These are phyloP conservation scores for Amanita jacksonii DNA, from an alignment of 768 basidiomycete species.

Conservation along the genomic window DNA sequence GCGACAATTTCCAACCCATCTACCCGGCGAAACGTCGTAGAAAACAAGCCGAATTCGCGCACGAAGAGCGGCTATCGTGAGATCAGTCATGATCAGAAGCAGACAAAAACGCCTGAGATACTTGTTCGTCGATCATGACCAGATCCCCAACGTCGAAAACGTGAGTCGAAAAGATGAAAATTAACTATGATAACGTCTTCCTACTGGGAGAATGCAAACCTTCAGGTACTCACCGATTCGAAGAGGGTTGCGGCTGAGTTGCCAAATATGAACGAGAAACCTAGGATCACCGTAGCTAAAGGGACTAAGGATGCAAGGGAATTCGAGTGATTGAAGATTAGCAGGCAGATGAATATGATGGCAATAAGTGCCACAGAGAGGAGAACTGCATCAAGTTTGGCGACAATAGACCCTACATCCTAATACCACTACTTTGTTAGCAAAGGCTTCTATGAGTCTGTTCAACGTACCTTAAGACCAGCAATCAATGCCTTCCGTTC, in stretches of 20 bases:
- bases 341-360: constrained; percentile 59
- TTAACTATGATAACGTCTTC: constrained; percentile 35
- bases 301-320: constrained; percentile 69
- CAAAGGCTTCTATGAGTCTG: not conserved
- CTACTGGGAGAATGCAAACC: not conserved
- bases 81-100: not conserved
- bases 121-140: constrained; percentile 72
- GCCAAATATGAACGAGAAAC: constrained; percentile 81
- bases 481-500: constrained; percentile 66
- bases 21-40: constrained; percentile 70
- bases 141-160: constrained; percentile 81
- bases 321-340: constrained; percentile 62
- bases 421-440: constrained; percentile 15
- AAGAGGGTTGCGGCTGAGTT: constrained; percentile 73
- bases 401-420: constrained; percentile 66
- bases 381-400: constrained; percentile 71
- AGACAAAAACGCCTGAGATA: constrained; percentile 13
- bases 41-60: constrained; percentile 71
- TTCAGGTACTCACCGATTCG: constrained; percentile 45
- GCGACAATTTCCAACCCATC: constrained; percentile 77
- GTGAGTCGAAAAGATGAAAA: constrained; percentile 81
- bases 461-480: constrained; percentile 48
- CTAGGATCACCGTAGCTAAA: constrained; percentile 69
- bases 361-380: constrained; percentile 45
- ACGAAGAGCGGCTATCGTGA: constrained; percentile 37